Evolutionary conservation across 2,329 filamentous ascomycete genomes (phyloP).

Genomic region (Arthrobotrys iridis): DNA sequence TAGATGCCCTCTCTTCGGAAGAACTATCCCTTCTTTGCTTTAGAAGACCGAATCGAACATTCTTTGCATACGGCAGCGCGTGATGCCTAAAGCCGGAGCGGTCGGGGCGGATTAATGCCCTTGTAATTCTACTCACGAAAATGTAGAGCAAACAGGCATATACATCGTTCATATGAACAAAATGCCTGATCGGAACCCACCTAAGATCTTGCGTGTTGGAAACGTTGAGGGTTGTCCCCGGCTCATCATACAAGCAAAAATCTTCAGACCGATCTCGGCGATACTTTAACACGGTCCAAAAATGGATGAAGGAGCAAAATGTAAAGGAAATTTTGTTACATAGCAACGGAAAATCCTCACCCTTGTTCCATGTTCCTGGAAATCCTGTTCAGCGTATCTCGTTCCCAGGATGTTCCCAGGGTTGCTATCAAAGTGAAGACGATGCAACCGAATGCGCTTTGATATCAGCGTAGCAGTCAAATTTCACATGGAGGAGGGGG

Average conservation of each 20-base stretch:
- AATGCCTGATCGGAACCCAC: neutral
- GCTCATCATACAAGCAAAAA: neutral
- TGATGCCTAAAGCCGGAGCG: slow-evolving; percentile 33
- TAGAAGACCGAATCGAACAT: slow-evolving; percentile 1
- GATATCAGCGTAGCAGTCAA: slow-evolving; percentile 11
- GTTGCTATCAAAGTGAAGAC: slow-evolving; percentile 13
- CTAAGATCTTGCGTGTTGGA: slow-evolving; percentile 21
- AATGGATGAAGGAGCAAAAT: neutral
- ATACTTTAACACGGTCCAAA: slow-evolving; percentile 1
- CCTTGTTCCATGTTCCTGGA: slow-evolving; percentile 16
- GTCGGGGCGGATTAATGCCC: slow-evolving; percentile 40
- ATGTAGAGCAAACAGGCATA: slow-evolving; percentile 4
- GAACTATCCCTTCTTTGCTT: slow-evolving; percentile 12
- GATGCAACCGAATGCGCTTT: slow-evolving; percentile 25
- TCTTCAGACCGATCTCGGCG: slow-evolving; percentile 30
- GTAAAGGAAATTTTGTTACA: neutral
- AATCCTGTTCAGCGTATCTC: slow-evolving; percentile 11
- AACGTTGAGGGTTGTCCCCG: neutral
- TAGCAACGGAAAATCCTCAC: neutral
- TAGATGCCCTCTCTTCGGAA: slow-evolving; percentile 25
- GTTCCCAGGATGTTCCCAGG: slow-evolving; percentile 16
- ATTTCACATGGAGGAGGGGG: neutral
- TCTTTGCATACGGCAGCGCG: neutral
- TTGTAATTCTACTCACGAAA: neutral
- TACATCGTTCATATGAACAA: slow-evolving; percentile 3